Base-by-base conservation (phyloP, 2,329 filamentous ascomycete genomes). In the Penicillium sclerotiorum region DNA sequence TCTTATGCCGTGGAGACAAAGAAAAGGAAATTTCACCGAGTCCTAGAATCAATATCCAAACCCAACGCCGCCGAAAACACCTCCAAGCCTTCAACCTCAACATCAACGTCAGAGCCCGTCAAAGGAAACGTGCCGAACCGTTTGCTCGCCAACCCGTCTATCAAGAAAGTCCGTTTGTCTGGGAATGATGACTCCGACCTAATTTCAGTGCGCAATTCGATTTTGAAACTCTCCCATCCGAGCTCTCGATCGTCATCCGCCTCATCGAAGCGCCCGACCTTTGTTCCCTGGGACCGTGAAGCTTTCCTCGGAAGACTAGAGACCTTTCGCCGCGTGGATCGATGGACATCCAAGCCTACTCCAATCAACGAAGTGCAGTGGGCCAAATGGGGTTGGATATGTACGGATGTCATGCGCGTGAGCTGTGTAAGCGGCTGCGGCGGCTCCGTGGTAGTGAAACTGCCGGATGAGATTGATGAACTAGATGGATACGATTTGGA, bases 311-410 rank as follows among this genome's bases (percentile, higher is more conserved):
- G 82, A 60, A 79, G 94, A 20, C 78, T 99, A 22, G 87, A 87
- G 52, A 95, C 90, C 0, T 99, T 95, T 66, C 88, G 93, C 65
- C 90, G 93, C 59, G 85, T 97, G 40, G 94, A 90, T 46, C 83
- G 88, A 67, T 99, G 93, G 93, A 88, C 89, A n/a, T 88, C 90
- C 0, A 97, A 97, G 68, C 92, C 94, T 0, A 83, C 92, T 45
- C 80, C 79, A 27, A 86, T 97, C 60, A 90, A 85, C 65, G 94
- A 97, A 72, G 85, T 96, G 7, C 88, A 91, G 68, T 99, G 94
- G 94, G 92, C 92, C 1, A 96, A 93, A 76, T 79, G 89, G 50
- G 93, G 93, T 1, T 99, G 94, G 93, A 80, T 87, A 4, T 96
- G 93, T 63, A 84, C 88, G 38, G 87, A 87, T 60, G 85, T 85